A percentile compares a stretch with the other conserved stretches of the same genome.
Conservation (phyloP, 179 eudicot genomes). For the Spergularia azorica region DNA sequence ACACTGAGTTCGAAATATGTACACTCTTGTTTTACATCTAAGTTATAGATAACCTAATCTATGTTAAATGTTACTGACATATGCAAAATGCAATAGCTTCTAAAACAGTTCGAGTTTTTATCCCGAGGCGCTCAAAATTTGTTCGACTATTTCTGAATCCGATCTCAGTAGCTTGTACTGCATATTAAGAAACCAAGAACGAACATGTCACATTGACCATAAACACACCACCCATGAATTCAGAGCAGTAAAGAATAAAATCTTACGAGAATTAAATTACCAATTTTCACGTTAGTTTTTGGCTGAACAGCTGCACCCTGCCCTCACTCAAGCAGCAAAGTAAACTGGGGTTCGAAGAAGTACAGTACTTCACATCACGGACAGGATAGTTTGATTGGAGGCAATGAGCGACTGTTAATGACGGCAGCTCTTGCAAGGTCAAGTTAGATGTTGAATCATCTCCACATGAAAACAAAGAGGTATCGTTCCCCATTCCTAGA, state of each 20-base stretch:
- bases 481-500: slow-evolving; percentile 33
- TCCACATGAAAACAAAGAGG: slow-evolving; percentile 58
- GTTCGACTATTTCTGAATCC: background rate
- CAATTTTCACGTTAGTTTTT: slow-evolving; percentile 32
- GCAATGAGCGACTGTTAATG: slow-evolving; percentile 42
- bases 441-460: slow-evolving; percentile 59
- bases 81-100: background rate
- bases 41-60: background rate
- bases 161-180: background rate
- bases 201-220: background rate
- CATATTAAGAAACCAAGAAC: background rate
- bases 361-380: slow-evolving; percentile 63
- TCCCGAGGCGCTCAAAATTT: background rate
- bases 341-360: slow-evolving; percentile 32
- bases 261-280: slow-evolving; percentile 20
- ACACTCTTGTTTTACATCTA: background rate
- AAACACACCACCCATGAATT: background rate
- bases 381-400: slow-evolving; percentile 50
- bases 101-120: background rate
- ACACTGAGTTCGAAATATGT: too few relatives aligned
- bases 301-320: slow-evolving; percentile 55
- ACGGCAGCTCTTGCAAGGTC: slow-evolving; percentile 62
- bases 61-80: background rate
- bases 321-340: slow-evolving; percentile 75
- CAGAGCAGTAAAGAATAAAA: background rate